Evolutionary conservation across 2,329 filamentous ascomycete genomes (phyloP), one percentile per base, ranked within the genome.

Genomic region (Pseudogymnoascus sp.): DNA sequence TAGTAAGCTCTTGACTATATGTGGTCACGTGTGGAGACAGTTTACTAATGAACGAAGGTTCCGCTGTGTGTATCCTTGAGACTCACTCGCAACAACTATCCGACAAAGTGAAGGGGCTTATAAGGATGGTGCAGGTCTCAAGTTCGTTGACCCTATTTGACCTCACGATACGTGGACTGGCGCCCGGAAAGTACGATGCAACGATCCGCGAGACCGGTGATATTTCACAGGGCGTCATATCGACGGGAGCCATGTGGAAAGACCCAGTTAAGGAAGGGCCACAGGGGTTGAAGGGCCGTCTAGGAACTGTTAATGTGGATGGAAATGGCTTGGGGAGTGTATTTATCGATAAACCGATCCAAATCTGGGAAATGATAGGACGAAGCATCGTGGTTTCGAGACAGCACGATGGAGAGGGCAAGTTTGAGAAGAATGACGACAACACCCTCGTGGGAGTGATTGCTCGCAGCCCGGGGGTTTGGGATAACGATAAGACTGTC

Each of bases 401-500:
- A 66, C 81, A 86, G 75, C 79, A 85, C 65, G 84, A 87, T 69
- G 79, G 79, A 65, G 83, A 86, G 39, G 81, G 79, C 1, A 80
- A 80, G 64, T 81, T 84, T 73, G 78, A 88, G 70, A 81, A 82
- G 71, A 93, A 96, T 69, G 90, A 96, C 73, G 83, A 87, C 63
- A 86, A 96, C 75, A 96, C 92, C 19, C 80, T 97, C 61, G 90
- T 96, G 1, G 95, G 95, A 7, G 93, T 99, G 62, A 91, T 99
- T 77, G 95, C 95, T 60, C 83, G 95, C 73, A 97, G 93, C 76
- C 93, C 95, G 14, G 95, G 95, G n/a, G 89, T 96, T 67, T 99
- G 95, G 95, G 93, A 97, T 76, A 96, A 99, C 72, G 92, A 97
- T 75, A 99, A 98, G 83, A 96, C 90, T 54, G 93, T 99, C 5